Conservation (phyloP, 441 rosid species). For the Metrosideros polymorpha region DNA sequence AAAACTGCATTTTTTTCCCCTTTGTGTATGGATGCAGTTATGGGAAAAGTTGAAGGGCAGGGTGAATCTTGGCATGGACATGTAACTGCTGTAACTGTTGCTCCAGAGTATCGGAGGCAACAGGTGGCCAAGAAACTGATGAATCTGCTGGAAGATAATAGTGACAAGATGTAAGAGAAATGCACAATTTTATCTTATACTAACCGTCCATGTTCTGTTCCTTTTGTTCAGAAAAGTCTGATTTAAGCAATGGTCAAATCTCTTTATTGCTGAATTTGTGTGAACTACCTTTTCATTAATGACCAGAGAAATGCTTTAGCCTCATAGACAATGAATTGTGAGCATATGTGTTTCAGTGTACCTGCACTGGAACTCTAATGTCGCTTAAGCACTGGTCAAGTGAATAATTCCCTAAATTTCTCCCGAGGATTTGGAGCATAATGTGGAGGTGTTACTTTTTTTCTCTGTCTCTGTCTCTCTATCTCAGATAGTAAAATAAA, state of each 20-base stretch:
- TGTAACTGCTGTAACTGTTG: constrained; percentile 87
- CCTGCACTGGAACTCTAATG: not conserved
- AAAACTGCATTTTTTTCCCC: not conserved
- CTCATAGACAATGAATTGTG: not conserved
- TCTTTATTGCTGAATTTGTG: not conserved
- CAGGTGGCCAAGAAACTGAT: constrained; percentile 86
- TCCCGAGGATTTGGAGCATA: not conserved
- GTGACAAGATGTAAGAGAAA: constrained; percentile 69
- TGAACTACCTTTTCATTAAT: not conserved
- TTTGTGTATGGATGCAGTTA: constrained; percentile 30
- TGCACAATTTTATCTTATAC: not conserved
- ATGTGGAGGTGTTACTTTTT: not conserved
- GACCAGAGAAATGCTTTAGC: not conserved
- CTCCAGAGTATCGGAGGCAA: constrained; percentile 83
- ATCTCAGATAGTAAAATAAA: not conserved
- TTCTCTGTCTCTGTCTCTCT: not conserved
- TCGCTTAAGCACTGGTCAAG: not conserved
- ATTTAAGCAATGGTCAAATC: not conserved
- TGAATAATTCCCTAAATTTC: not conserved
- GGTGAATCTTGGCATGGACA: constrained; percentile 82
- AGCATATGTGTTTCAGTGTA: not conserved
- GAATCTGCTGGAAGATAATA: constrained; percentile 84
- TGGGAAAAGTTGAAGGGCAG: constrained; percentile 86
- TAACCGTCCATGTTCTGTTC: not conserved
- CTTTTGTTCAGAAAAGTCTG: not conserved